Conservation (phyloP, 192 early-diverging fungal species). For the Backusella tuberculispora region DNA sequence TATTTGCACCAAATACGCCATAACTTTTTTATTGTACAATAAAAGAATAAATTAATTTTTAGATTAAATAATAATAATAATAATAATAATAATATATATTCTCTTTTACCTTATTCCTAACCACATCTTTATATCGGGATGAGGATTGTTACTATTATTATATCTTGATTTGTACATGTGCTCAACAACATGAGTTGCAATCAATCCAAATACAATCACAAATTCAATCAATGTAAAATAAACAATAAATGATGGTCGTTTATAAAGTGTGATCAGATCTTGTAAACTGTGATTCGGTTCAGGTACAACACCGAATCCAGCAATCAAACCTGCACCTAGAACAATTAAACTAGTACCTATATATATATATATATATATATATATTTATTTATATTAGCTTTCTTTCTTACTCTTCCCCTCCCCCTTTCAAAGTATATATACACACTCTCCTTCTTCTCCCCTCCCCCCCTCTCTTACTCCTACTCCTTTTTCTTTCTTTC, state of each 20-base stretch:
- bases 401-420: not conserved
- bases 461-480: not conserved
- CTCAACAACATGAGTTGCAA: conserved; percentile 53
- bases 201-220: conserved; percentile 53
- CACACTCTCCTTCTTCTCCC: not conserved
- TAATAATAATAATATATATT: not conserved
- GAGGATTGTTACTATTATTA: not conserved
- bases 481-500: not conserved
- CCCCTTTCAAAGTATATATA: not conserved
- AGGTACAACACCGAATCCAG: conserved; percentile 76
- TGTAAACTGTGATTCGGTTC: conserved; percentile 73
- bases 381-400: not conserved
- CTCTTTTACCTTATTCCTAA: conserved; percentile 35
- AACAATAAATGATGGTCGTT: conserved; percentile 66
- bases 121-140: conserved; percentile 39
- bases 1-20: conserved; percentile 71
- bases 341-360: conserved; percentile 72
- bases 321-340: conserved; percentile 69
- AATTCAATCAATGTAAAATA: conserved; percentile 65
- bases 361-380: conserved; percentile 1
- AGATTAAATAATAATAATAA: not conserved
- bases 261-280: conserved; percentile 68
- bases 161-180: conserved; percentile 16
- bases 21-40: conserved; percentile 40
- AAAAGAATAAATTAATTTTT: not conserved